These are phyloP conservation scores for Jaapia argillacea DNA, from an alignment of 768 basidiomycete genomes.

Conservation along the genomic window DNA sequence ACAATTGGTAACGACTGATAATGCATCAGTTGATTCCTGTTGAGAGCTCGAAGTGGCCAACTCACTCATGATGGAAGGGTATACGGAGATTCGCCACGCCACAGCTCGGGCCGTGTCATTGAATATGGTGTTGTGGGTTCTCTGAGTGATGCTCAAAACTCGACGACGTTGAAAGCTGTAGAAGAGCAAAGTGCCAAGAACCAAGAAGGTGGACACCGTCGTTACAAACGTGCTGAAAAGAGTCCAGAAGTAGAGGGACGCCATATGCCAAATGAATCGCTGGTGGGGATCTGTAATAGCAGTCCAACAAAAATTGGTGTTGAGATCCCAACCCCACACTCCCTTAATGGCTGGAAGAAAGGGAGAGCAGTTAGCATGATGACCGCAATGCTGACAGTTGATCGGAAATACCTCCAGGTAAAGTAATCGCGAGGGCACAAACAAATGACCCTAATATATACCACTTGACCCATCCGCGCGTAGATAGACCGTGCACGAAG, in stretches of 20 bases:
- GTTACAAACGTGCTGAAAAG: background rate
- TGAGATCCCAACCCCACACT: conserved; percentile 1
- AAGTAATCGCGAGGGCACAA: background rate
- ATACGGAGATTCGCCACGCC: background rate
- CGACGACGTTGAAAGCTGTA: background rate
- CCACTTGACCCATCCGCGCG: background rate
- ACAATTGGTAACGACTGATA: background rate
- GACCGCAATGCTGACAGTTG: background rate
- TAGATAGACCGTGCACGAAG: background rate
- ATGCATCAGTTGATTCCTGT: background rate
- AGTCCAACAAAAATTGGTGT: background rate
- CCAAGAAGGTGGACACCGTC: background rate
- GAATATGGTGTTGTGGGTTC: background rate
- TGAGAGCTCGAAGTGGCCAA: background rate
- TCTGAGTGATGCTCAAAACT: background rate
- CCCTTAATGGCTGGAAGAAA: background rate
- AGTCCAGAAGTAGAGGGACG: background rate
- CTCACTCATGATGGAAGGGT: background rate
- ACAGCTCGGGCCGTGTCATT: background rate
- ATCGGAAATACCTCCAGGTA: background rate
- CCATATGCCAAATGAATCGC: background rate
- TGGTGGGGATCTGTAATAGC: background rate
- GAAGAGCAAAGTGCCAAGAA: background rate
- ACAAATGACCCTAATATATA: background rate
- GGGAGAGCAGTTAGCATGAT: background rate